Percentiles rank a stretch among this genome's conserved stretches.
These are phyloP conservation scores for Aureobasidium vineae DNA, from an alignment of 2,329 filamentous ascomycete species.

Conservation along the genomic window DNA sequence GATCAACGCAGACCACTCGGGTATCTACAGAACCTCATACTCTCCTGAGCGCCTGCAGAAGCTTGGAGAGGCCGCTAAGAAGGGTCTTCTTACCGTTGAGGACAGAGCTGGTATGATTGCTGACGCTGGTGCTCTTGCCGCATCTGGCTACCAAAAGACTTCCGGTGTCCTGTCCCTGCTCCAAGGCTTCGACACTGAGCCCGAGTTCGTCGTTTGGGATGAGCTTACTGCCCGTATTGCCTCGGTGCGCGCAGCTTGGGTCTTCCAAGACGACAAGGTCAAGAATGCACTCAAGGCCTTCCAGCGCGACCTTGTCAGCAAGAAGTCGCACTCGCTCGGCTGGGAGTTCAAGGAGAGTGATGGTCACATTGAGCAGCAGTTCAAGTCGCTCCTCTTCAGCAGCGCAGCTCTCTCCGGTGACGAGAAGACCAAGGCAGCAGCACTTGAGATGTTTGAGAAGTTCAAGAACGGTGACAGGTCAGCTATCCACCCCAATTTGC, in stretches of 20 bases:
- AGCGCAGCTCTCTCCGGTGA: conserved; percentile 79
- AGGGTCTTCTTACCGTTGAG: conserved; percentile 77
- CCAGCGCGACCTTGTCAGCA: conserved; percentile 71
- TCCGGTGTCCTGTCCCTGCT: conserved; percentile 83
- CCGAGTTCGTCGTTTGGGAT: conserved; percentile 92
- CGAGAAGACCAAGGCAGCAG: conserved; percentile 70
- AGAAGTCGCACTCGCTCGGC: conserved; percentile 80
- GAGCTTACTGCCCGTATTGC: conserved; percentile 79
- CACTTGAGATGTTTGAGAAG: conserved; percentile 86
- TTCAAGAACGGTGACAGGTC: conserved; percentile 74
- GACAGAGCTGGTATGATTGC: conserved; percentile 88
- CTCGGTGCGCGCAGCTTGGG: conserved; percentile 79
- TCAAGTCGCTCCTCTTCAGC: conserved; percentile 89
- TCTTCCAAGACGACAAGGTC: conserved; percentile 74
- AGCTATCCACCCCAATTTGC: conserved; percentile 89
- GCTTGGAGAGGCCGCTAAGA: conserved; percentile 80
- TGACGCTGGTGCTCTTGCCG: conserved; percentile 83
- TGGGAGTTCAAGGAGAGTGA: conserved; percentile 85
- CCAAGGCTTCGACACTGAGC: conserved; percentile 76
- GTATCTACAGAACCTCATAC: conserved; percentile 89
- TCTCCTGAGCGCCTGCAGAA: conserved; percentile 78
- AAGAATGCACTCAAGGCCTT: conserved; percentile 79
- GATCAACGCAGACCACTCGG: conserved; percentile 91
- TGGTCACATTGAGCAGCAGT: conserved; percentile 87
- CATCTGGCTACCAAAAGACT: conserved; percentile 90